Percentiles rank a stretch among this genome's conserved stretches.
These are phyloP conservation scores for Setaria viridis DNA, from an alignment of 202 grass and related monocot species.

Conservation along the genomic window DNA sequence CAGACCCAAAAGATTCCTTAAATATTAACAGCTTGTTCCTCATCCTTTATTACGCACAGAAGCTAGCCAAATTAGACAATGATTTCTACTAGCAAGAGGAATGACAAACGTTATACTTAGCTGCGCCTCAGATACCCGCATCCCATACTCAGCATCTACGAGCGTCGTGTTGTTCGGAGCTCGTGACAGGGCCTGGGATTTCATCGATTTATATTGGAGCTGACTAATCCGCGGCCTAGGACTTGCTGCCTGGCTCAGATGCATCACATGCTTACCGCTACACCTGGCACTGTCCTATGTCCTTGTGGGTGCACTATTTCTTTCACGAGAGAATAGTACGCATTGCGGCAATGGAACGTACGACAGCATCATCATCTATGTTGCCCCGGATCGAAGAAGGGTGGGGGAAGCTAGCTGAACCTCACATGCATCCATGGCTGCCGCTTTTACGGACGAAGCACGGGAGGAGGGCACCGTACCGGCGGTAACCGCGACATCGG, in stretches of 20 bases:
- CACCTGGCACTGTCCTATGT: background rate
- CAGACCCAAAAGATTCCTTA: slow-evolving; percentile 37
- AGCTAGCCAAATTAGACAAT: too few species aligned
- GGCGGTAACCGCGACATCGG: background rate
- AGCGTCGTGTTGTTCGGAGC: too few species aligned
- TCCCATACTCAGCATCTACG: too few species aligned
- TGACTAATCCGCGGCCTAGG: too few species aligned
- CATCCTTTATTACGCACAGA: too few species aligned
- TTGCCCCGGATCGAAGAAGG: background rate
- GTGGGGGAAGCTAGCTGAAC: background rate
- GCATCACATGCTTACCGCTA: too few species aligned
- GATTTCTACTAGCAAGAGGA: too few species aligned
- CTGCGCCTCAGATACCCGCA: too few species aligned
- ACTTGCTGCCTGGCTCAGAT: too few species aligned
- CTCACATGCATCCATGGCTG: background rate
- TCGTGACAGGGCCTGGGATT: too few species aligned
- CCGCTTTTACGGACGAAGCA: background rate
- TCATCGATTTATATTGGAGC: too few species aligned
- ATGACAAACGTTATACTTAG: too few species aligned
- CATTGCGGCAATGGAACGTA: background rate
- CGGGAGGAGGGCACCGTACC: background rate
- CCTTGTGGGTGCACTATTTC: background rate
- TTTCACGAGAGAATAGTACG: background rate
- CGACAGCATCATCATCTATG: background rate
- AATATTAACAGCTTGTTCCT: background rate